Evolutionary conservation across 352 stramenopile species (phyloP), one percentile per base, ranked within the genome.

Genomic region (Phytophthora hybrid): DNA sequence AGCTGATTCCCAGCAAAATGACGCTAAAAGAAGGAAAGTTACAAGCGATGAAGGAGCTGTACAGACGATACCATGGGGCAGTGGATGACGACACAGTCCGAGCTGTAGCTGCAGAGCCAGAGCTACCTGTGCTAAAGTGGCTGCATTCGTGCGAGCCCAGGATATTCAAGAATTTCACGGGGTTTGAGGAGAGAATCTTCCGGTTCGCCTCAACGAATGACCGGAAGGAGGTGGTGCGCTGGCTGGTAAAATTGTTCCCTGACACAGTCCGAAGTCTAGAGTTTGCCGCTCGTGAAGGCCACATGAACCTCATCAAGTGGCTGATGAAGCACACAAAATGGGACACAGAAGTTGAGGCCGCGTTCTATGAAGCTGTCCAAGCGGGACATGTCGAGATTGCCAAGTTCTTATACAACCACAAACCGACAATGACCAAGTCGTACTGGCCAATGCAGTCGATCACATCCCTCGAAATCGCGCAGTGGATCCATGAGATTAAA

Each of bases 351-450:
- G 14, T 52, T 23, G 46, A 46, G 29, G 1, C 10, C 31, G 68
- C 16, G 60, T 57, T 80, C 41, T 44, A 64, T 39, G n/a, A 53
- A 13, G 68, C 73, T 26, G 41, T 62, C 5, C 41, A 31, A 10
- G 51, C 71, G 37, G 63, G 57, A 60, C 73, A 77, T 57, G 32
- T 80, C 46, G 46, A 62, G 1, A 56, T 71, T 29, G 73, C 67
- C 18, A 49, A 34, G 13, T 67, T 66, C 16, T 63, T 79, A 18
- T 44, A 51, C 41, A 21, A 32, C 11, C 14, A 51, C 1, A 49
- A 47, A 11, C 56, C 56, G 1, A 21, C 56, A 9, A 32, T 34
- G 19, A 13, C 7, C 13, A 23, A 11, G 18, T 7, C 10, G 21
- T 49, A 31, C n/a, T 19, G 29, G 34, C 4, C n/a, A 1, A n/a